Conservation (phyloP, 192 early-diverging fungal species). For the Geosiphon pyriformis region DNA sequence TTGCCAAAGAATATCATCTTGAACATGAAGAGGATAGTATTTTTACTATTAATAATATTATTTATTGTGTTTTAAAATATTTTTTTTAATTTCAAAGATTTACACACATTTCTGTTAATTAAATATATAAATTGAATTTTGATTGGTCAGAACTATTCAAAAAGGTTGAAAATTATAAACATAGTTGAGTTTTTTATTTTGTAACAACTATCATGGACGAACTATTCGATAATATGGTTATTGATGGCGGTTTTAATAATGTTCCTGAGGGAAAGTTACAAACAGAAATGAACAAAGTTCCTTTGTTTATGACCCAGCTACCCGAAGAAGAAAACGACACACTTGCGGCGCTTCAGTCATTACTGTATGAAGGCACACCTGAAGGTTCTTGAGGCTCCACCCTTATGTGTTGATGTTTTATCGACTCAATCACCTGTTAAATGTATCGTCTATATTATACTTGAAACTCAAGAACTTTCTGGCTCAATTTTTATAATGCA, state of each 20-base stretch:
- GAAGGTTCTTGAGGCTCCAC: conserved; percentile 60
- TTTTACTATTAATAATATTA: no score
- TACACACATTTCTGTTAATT: no score
- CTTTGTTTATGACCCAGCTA: conserved; percentile 88
- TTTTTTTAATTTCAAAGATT: no score
- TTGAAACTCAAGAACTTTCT: neutral
- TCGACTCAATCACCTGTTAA: no score
- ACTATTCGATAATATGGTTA: neutral
- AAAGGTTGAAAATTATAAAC: no score
- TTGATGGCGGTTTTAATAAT: conserved; percentile 3
- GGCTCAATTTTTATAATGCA: conserved; percentile 2
- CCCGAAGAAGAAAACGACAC: conserved; percentile 68
- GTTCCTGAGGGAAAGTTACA: conserved; percentile 34
- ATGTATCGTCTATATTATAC: neutral
- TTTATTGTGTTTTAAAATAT: no score
- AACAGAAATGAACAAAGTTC: conserved; percentile 66
- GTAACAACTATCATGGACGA: no score
- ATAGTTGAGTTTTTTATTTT: no score
- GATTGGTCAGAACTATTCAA: no score
- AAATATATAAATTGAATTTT: no score
- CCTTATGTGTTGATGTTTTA: neutral
- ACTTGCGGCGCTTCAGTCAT: conserved; percentile 74
- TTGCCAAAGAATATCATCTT: conserved; percentile 70
- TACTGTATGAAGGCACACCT: conserved; percentile 90
- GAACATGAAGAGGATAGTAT: conserved; percentile 52